phyloP scores from a whole-genome alignment of 495 filamentous ascomycete species.

The Emericellopsis terricola region DNA sequence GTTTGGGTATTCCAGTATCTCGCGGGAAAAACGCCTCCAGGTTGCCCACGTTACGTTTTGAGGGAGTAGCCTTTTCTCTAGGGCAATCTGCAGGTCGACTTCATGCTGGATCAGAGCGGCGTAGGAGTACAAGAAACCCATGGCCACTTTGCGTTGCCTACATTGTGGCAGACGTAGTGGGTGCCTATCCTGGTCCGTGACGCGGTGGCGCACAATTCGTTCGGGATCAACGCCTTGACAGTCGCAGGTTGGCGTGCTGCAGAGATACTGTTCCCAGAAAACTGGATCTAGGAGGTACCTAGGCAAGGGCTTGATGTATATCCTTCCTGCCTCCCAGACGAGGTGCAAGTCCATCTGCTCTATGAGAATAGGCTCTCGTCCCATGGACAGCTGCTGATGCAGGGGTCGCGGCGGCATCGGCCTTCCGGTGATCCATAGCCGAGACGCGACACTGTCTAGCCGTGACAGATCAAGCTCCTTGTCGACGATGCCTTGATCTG shows the following conservation, averaged over 20 bases:
- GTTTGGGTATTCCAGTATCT: slow-evolving; percentile 6
- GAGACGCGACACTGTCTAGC: neutral
- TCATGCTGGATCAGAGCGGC: slow-evolving; percentile 15
- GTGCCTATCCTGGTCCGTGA: neutral
- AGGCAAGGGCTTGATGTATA: slow-evolving; percentile 19
- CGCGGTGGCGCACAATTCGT: neutral
- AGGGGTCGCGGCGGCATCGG: slow-evolving; percentile 15
- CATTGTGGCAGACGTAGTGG: too few relatives aligned
- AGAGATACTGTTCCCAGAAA: slow-evolving; percentile 14
- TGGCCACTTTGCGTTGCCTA: slow-evolving; percentile 4
- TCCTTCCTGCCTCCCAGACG: slow-evolving; percentile 12
- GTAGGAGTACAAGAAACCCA: slow-evolving; percentile 22
- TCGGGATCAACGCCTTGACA: neutral
- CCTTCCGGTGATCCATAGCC: neutral
- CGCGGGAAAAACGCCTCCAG: slow-evolving; percentile 4
- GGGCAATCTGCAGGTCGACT: slow-evolving; percentile 20
- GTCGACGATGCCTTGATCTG: neutral
- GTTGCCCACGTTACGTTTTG: slow-evolving; percentile 6
- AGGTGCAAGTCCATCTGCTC: slow-evolving; percentile 16
- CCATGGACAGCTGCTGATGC: slow-evolving; percentile 15
- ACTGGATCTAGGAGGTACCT: slow-evolving; percentile 14
- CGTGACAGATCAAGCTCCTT: neutral
- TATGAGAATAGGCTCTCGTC: slow-evolving; percentile 14
- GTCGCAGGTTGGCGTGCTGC: neutral
- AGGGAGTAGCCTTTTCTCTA: slow-evolving; percentile 15